phyloP scores from a whole-genome alignment of 345 rosid genomes.

The Carallia pectinifolia region DNA sequence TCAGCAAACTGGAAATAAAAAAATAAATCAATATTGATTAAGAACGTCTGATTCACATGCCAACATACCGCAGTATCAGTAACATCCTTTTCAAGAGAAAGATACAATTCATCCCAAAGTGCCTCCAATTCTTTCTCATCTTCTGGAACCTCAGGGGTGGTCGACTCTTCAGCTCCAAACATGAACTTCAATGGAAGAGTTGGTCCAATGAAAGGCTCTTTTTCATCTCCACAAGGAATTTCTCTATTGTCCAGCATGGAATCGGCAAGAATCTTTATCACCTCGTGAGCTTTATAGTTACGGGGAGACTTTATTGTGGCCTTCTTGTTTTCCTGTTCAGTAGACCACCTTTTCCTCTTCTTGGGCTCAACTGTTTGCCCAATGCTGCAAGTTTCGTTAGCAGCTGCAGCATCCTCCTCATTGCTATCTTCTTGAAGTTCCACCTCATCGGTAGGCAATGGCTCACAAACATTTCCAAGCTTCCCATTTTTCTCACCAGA shows the following conservation, averaged over 20 bases:
- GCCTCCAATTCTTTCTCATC: conserved; percentile 41
- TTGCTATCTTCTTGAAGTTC: too few species aligned
- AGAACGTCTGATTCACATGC: not conserved
- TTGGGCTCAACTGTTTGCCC: not conserved
- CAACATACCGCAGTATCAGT: conserved; percentile 30
- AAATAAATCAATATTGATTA: not conserved
- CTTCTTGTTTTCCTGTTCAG: not conserved
- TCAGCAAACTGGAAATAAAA: not conserved
- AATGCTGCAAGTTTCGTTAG: not conserved
- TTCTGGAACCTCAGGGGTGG: conserved; percentile 41
- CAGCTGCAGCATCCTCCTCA: not conserved
- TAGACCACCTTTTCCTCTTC: not conserved
- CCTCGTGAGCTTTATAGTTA: conserved; percentile 7
- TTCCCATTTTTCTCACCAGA: not conserved
- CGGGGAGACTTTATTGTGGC: not conserved
- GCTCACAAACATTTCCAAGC: conserved; percentile 12
- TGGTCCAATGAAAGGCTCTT: conserved; percentile 1
- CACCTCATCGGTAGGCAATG: not conserved
- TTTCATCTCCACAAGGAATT: not conserved
- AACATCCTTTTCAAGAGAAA: conserved; percentile 33
- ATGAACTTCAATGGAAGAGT: conserved; percentile 37
- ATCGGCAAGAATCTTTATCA: conserved; percentile 22
- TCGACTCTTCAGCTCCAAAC: conserved; percentile 41
- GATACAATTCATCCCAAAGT: conserved; percentile 58
- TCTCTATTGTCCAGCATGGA: conserved; percentile 24